A percentile compares a stretch with the other conserved stretches of the same genome.
Conservation (phyloP, 306 rosid genomes). For the Carpinus viminea region DNA sequence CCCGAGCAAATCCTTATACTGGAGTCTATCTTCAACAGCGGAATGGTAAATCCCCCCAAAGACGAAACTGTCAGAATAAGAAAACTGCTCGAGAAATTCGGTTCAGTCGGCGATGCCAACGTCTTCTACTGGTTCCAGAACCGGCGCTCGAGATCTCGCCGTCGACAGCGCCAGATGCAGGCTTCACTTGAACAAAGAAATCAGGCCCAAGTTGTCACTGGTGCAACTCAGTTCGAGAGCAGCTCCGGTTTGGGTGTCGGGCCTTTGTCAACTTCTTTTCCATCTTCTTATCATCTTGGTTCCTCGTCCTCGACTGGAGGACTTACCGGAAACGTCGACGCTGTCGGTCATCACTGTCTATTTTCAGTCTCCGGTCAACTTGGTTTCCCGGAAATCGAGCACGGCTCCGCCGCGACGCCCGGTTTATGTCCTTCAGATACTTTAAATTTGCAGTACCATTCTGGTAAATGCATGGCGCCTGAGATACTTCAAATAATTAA, state of each 20-base stretch:
- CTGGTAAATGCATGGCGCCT: constrained; percentile 57
- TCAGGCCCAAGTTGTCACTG: constrained; percentile 20
- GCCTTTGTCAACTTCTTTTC: constrained; percentile 5
- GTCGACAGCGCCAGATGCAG: constrained; percentile 89
- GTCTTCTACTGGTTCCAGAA: constrained; percentile 99
- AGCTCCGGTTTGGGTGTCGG: constrained; percentile 23
- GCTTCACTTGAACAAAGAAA: constrained; percentile 53
- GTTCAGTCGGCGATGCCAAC: constrained; percentile 84
- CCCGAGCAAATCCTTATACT: constrained; percentile 91
- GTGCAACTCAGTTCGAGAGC: constrained; percentile 45
- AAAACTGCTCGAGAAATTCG: constrained; percentile 80
- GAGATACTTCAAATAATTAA: not conserved
- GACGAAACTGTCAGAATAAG: constrained; percentile 83
- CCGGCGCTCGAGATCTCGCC: constrained; percentile 91
- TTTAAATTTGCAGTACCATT: constrained; percentile 49
- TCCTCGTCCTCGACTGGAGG: constrained; percentile 52
- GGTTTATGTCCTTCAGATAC: constrained; percentile 38
- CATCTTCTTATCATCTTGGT: constrained; percentile 28
- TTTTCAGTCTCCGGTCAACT: constrained; percentile 50
- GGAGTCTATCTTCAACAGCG: constrained; percentile 96
- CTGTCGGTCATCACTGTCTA: constrained; percentile 19
- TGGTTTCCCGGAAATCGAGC: constrained; percentile 61
- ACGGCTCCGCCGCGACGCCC: constrained; percentile 43
- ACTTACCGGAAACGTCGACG: constrained; percentile 17
- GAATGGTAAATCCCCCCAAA: constrained; percentile 92